A percentile compares a stretch with the other conserved stretches of the same genome.
phyloP scores from a whole-genome alignment of 108 stramenopile genomes.

The Fistulifera pelliculosa region DNA sequence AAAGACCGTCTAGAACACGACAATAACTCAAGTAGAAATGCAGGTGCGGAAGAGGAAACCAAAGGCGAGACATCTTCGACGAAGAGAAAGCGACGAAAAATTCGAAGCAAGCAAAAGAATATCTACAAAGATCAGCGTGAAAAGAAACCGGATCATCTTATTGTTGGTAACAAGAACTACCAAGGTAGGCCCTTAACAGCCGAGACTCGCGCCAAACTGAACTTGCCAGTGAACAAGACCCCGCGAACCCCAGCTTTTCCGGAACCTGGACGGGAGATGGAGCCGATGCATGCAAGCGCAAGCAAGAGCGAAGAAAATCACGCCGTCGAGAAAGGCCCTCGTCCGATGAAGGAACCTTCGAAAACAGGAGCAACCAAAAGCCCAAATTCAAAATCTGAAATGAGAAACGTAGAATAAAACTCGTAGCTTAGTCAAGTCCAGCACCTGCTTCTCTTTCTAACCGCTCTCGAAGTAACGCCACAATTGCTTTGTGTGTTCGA shows the following conservation, averaged over 20 bases:
- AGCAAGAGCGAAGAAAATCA: too few relatives aligned
- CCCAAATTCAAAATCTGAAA: too few relatives aligned
- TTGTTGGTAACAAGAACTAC: slow-evolving; percentile 34
- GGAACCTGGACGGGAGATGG: too few relatives aligned
- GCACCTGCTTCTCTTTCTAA: slow-evolving; percentile 52
- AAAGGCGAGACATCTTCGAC: slow-evolving; percentile 5
- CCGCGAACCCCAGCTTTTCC: neutral
- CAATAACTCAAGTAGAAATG: neutral
- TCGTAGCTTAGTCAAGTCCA: neutral
- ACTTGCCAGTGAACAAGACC: slow-evolving; percentile 1
- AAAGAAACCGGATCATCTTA: slow-evolving; percentile 56
- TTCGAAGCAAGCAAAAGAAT: slow-evolving; percentile 76
- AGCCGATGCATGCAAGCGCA: too few relatives aligned
- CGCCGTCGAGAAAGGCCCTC: too few relatives aligned
- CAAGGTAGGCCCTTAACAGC: slow-evolving; percentile 54
- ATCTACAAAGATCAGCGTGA: slow-evolving; percentile 69
- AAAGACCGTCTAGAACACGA: slow-evolving; percentile 4
- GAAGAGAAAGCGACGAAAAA: slow-evolving; percentile 34
- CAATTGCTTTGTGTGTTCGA: slow-evolving; percentile 70
- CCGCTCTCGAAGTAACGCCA: slow-evolving; percentile 53
- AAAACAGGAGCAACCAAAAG: too few relatives aligned
- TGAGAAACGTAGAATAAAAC: too few relatives aligned
- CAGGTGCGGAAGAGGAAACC: neutral
- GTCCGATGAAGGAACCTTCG: too few relatives aligned
- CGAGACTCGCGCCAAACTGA: slow-evolving; percentile 44